Percentiles rank a stretch among this genome's conserved stretches.
Evolutionary conservation across 2,329 filamentous ascomycete genomes (phyloP).

Genomic region (Thielaviopsis populi): DNA sequence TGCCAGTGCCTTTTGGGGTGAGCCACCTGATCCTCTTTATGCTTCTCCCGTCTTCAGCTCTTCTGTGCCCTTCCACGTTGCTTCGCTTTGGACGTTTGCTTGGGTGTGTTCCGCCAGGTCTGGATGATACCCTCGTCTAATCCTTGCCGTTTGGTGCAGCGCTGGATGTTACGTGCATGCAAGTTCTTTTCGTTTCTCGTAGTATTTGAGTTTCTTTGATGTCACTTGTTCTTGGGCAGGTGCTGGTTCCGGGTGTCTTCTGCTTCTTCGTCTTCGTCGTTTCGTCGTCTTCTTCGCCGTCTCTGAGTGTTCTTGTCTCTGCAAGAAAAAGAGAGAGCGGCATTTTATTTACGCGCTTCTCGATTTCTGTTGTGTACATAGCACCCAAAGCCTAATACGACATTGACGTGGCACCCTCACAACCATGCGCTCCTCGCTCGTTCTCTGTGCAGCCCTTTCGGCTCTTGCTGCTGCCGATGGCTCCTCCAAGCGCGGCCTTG

Average conservation of each 20-base stretch:
- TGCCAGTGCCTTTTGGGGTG: not conserved
- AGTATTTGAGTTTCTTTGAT: not conserved
- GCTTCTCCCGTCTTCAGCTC: not conserved
- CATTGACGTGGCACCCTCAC: not conserved
- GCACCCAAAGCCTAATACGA: not conserved
- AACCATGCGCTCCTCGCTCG: not conserved
- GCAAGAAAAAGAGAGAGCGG: not conserved
- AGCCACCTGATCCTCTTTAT: not conserved
- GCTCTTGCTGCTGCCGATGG: conserved; percentile 21
- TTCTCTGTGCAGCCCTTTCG: not conserved
- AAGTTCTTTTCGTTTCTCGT: not conserved
- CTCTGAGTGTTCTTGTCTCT: not conserved
- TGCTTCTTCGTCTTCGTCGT: not conserved
- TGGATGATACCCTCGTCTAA: not conserved
- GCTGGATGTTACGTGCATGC: not conserved
- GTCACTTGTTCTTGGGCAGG: not conserved
- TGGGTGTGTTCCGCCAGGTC: not conserved
- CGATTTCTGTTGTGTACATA: not conserved
- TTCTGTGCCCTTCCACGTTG: not conserved
- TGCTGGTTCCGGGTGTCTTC: not conserved
- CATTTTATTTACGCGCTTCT: not conserved
- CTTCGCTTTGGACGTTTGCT: not conserved
- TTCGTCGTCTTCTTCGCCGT: not conserved
- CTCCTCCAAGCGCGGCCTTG: conserved; percentile 55
- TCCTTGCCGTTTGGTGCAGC: not conserved